Conservation (phyloP, 2,329 filamentous ascomycete species). For the Aspergillaceae sp. region DNA sequence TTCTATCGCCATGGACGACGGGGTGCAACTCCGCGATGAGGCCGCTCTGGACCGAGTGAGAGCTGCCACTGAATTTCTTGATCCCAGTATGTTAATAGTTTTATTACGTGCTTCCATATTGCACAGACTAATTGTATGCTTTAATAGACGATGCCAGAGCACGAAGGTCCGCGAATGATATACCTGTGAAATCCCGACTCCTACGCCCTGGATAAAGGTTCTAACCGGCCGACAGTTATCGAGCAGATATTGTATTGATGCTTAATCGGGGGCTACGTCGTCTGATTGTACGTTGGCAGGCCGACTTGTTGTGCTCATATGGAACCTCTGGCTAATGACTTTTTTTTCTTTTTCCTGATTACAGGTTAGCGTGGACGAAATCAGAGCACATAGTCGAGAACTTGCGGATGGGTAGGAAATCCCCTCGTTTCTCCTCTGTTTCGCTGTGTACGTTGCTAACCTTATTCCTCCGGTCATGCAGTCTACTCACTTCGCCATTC, state of each 20-base stretch:
- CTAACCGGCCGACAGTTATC: conserved; percentile 57
- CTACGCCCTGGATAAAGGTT: neutral
- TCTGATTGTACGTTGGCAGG: conserved; percentile 40
- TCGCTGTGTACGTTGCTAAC: too few species aligned
- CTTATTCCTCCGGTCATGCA: conserved; percentile 5
- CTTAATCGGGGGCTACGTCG: conserved; percentile 53
- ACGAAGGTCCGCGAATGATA: conserved; percentile 38
- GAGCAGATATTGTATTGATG: conserved; percentile 77
- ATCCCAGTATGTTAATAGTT: conserved; percentile 60
- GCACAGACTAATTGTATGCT: conserved; percentile 10
- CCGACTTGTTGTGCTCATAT: neutral
- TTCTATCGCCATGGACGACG: conserved; percentile 52
- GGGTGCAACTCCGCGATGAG: conserved; percentile 70
- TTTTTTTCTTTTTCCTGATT: conserved; percentile 1
- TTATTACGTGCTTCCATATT: neutral
- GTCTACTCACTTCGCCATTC: conserved; percentile 74
- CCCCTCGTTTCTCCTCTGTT: too few species aligned
- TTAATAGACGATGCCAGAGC: conserved; percentile 48
- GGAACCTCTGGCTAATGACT: conserved; percentile 7
- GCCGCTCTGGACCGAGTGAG: conserved; percentile 75
- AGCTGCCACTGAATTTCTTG: conserved; percentile 83
- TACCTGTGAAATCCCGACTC: neutral
- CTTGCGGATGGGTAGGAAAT: conserved; percentile 57
- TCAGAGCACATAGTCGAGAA: conserved; percentile 76
- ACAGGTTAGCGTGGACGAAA: conserved; percentile 75